Percentiles rank a stretch among this genome's conserved stretches.
Evolutionary conservation across 805 yeast species (phyloP).

Genomic region (Cyberlindnera nakhonratchasimensis): DNA sequence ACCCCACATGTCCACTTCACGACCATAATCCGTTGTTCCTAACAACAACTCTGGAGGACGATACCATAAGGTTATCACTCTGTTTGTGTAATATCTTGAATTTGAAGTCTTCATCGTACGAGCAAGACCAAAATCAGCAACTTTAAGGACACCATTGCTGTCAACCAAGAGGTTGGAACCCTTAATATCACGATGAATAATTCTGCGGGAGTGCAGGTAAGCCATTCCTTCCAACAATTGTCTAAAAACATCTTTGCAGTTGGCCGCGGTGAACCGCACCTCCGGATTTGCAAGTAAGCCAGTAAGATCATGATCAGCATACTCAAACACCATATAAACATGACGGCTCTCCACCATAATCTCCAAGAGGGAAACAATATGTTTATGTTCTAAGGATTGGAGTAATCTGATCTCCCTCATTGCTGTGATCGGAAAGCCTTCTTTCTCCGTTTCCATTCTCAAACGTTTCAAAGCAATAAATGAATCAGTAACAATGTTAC

Average conservation of each 20-base stretch:
- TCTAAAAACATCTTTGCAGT: slow-evolving; percentile 60
- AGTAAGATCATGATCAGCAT: slow-evolving; percentile 89
- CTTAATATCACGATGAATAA: slow-evolving; percentile 78
- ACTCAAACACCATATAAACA: slow-evolving; percentile 88
- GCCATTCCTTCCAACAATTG: slow-evolving; percentile 67
- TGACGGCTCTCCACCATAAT: slow-evolving; percentile 79
- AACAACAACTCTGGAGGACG: slow-evolving; percentile 91
- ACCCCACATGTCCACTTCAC: slow-evolving; percentile 96
- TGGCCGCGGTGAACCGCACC: slow-evolving; percentile 56
- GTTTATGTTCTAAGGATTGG: slow-evolving; percentile 77
- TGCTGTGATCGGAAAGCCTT: slow-evolving; percentile 96
- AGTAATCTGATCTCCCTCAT: slow-evolving; percentile 84
- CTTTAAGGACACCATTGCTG: slow-evolving; percentile 57
- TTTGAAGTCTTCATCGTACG: slow-evolving; percentile 62
- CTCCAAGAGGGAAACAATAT: slow-evolving; percentile 78
- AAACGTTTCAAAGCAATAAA: slow-evolving; percentile 84
- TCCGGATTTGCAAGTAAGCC: slow-evolving; percentile 80
- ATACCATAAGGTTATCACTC: slow-evolving; percentile 96
- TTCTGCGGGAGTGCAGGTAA: slow-evolving; percentile 63
- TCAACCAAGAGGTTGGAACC: slow-evolving; percentile 74
- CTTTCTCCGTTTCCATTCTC: slow-evolving; percentile 81
- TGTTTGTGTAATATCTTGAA: slow-evolving; percentile 75
- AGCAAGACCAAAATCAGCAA: slow-evolving; percentile 83
- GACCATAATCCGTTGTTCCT: slow-evolving; percentile 87
- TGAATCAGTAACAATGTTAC: slow-evolving; percentile 61